Evolutionary conservation across 257 asterid genomes (phyloP).

Genomic region (Solanum sitiens): DNA sequence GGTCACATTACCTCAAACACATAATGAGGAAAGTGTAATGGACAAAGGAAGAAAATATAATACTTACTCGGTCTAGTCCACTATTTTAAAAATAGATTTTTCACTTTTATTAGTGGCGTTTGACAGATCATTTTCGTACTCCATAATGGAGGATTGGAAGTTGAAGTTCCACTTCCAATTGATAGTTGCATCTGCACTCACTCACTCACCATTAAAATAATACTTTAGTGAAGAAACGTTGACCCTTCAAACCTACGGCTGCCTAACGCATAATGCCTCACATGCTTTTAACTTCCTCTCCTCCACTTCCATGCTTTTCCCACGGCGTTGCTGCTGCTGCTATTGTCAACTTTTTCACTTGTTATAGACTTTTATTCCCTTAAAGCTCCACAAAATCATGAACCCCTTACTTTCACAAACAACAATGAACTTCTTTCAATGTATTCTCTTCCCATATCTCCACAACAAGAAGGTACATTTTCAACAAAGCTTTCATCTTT

Average conservation of each 20-base stretch:
- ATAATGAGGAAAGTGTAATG: not conserved
- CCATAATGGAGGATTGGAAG: not conserved
- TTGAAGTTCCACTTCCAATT: not conserved
- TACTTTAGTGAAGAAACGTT: not conserved
- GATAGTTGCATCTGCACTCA: not conserved
- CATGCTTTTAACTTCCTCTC: not conserved
- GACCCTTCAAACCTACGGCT: not conserved
- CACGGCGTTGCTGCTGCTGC: not conserved
- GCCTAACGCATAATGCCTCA: constrained; percentile 10
- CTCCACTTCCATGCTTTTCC: not conserved
- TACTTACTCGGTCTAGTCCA: not conserved
- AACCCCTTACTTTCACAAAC: not conserved
- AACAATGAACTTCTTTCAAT: constrained; percentile 24
- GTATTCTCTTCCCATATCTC: constrained; percentile 16
- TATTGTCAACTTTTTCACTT: not conserved
- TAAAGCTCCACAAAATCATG: not conserved
- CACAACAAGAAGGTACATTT: constrained; percentile 39
- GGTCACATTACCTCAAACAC: not conserved
- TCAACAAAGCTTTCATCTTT: not conserved
- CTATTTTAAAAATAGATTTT: not conserved
- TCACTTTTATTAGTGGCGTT: too few species aligned
- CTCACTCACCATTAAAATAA: not conserved
- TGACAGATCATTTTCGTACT: not conserved
- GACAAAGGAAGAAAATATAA: not conserved
- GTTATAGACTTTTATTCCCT: not conserved